Evolutionary conservation across 768 basidiomycete genomes (phyloP), one percentile per base, ranked within the genome.

Genomic region (Nidularia pulvinata): DNA sequence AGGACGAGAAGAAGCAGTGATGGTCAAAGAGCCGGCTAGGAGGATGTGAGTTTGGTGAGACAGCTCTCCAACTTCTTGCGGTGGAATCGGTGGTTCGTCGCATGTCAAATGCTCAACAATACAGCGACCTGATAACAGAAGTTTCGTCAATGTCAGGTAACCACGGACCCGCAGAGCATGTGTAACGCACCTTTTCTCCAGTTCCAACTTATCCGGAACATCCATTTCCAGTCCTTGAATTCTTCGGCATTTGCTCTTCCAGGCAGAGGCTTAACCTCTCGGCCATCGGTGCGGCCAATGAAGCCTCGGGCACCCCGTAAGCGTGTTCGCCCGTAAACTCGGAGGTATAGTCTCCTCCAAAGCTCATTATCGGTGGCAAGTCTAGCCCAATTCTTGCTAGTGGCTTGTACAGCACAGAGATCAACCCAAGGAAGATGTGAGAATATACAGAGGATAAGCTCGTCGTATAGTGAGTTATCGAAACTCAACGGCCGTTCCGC

Each of bases 121-220:
- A 63, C 89, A 91, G 14, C 87, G 87, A 57, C 90, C 89, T 92
- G 66, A 14, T 51, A 46, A 47, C 56, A 46, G 22, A 52, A 48
- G 61, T 62, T 52, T 64, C 55, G 33, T 49, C 44, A 37, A 14
- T 36, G 14, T 22, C 16, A 33, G 25, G 33, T 34, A 53, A 50
- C 33, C 32, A 30, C 25, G 14, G 14, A 48, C 46, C 16, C n/a
- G 33, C 19, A 19, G 19, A 19, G 19, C 19, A 19, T 19, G 19
- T 19, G 22, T 32, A 50, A 52, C 77, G 58, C 61, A 91, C 91
- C 91, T 69, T 71, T 88, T 65, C 80, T 80, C 91, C 91, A 93
- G 59, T 92, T 92, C 13, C 84, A 84, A 59, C 88, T 90, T 57
- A 91, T 88, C 52, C 88, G 80, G 67, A 91, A 92, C 89, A 92